These are phyloP conservation scores for Aureobasidium sp. DNA, from an alignment of 2,329 filamentous ascomycete species.

Conservation along the genomic window DNA sequence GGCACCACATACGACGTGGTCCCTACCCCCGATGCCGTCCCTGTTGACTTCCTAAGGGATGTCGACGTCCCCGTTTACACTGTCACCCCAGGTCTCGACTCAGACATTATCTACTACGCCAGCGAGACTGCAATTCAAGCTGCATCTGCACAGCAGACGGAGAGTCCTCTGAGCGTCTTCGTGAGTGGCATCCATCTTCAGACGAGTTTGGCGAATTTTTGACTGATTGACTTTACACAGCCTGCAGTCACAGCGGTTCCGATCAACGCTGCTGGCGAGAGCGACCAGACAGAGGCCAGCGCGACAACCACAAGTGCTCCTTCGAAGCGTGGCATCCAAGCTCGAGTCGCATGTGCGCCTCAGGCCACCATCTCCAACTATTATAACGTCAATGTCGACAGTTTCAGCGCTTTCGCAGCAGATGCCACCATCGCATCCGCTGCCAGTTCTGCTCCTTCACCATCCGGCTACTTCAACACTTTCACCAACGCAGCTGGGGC, in stretches of 20 bases:
- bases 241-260: background rate
- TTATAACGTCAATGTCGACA: background rate
- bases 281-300: background rate
- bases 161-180: slow-evolving; percentile 15
- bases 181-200: slow-evolving; percentile 1
- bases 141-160: background rate
- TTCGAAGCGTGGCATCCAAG: background rate
- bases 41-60: background rate
- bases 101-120: slow-evolving; percentile 12
- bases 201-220: background rate
- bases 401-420: background rate
- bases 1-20: background rate
- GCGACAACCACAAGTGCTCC: background rate
- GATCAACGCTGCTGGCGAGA: background rate
- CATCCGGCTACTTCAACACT: background rate
- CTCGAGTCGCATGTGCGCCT: slow-evolving; percentile 16
- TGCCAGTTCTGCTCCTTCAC: background rate
- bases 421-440: background rate
- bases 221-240: background rate
- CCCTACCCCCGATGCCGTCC: background rate
- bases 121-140: slow-evolving; percentile 15
- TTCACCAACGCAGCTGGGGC: background rate
- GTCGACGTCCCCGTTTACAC: slow-evolving; percentile 17
- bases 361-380: slow-evolving; percentile 13
- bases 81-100: background rate